Evolutionary conservation across 1,284 basidiomycete genomes (phyloP).

Genomic region (Leccinum huronense): DNA sequence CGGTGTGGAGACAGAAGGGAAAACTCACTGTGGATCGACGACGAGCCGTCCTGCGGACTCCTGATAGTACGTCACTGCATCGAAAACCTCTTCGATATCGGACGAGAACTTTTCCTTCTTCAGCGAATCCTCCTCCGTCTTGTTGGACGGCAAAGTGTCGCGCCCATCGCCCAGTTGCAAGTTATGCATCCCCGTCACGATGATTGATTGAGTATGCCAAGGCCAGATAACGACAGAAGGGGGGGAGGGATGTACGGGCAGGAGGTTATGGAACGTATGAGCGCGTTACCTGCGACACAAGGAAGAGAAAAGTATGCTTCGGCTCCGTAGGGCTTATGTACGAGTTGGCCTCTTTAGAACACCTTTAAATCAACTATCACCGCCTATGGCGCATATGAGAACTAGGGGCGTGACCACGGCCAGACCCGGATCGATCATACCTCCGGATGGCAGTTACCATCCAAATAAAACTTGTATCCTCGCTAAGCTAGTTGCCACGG

Average conservation of each 20-base stretch:
- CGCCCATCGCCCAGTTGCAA: not conserved
- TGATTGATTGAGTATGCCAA: not conserved
- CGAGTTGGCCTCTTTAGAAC: not conserved
- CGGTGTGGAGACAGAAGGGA: not conserved
- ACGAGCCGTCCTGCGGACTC: slow-evolving; percentile 58
- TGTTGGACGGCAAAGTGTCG: not conserved
- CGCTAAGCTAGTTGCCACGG: not conserved
- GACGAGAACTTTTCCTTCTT: not conserved
- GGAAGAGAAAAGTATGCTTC: not conserved
- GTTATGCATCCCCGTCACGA: not conserved
- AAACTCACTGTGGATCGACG: slow-evolving; percentile 55
- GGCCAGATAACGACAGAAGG: not conserved
- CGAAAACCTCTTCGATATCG: slow-evolving; percentile 29
- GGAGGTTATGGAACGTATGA: not conserved
- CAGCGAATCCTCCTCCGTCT: not conserved
- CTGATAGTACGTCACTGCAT: slow-evolving; percentile 54
- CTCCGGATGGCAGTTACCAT: too few species aligned
- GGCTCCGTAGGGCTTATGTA: slow-evolving; percentile 1
- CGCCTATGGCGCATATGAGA: not conserved
- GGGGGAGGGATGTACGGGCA: not conserved
- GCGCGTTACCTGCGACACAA: not conserved
- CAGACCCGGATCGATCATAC: too few species aligned
- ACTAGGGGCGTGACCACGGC: too few species aligned
- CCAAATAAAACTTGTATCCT: not conserved
- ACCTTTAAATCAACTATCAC: not conserved